Base-by-base conservation (phyloP, 768 basidiomycete species). In the Coprinopsis sp. region DNA sequence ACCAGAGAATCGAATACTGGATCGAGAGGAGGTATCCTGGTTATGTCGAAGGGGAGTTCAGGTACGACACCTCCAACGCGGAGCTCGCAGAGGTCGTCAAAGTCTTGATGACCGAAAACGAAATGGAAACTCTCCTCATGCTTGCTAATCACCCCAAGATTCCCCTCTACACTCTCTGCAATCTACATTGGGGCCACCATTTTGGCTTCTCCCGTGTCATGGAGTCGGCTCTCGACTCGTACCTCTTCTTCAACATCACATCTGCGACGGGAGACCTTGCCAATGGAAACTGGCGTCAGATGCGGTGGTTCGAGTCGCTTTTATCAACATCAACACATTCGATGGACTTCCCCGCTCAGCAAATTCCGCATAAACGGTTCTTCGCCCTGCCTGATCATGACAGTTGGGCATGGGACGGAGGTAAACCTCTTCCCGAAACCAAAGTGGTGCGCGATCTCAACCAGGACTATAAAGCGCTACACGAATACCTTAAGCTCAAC, bases 231-330 rank as follows among this genome's bases (percentile, higher is more conserved):
- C 51, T 70, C 2, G 41, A 42, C 3, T 53, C 58, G 0, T 74
- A 72, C 52, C 47, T 71, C 2, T 64, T 66, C 40, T 63, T 70
- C 58, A 73, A 71, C 34, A 22, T 64, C 10, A 59, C 60, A 14
- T 58, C 63, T n/a, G 64, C 64, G 2, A 56, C 59, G 3, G 60
- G 57, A 7, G 43, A 57, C 16, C 46, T 68, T 4, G 55, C 55
- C 8, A 54, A 54, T 8, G 64, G 64, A 0, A 45, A 53, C 21
- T 69, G 69, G 33, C 54, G 54, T 3, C 44, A 54, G 12, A 54
- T 54, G 45, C 19, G 1, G 44, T 49, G 12, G 68, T 64, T 44
- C 3, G 18, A 3, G 5, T n/a, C n/a, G 51, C 66, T 10, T 18
- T 65, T 7, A 1, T 18, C 1, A 42, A 47, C 8, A n/a, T 11